Base-by-base conservation (phyloP, 2,329 filamentous ascomycete genomes). In the Fusarium globosum region DNA sequence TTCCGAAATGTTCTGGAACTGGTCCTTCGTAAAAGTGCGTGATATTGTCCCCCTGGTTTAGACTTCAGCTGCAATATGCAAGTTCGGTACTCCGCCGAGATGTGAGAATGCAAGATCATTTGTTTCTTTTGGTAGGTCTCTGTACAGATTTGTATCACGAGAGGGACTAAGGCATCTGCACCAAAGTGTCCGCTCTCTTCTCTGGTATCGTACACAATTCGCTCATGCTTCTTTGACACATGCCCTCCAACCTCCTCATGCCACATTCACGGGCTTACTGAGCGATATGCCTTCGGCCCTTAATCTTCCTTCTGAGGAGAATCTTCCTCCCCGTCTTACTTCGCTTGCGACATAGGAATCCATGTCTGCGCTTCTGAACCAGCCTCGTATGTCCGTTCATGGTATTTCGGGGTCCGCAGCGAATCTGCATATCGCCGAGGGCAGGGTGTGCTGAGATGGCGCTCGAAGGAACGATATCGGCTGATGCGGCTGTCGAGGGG, bases 361-460 rank as follows among this genome's bases (percentile, higher is more conserved):
- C 89, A 72, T 88, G 86, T 73, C 88, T 85, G 30, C 89, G 84
- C 84, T 90, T 91, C 81, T 90, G 87, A 20, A 90, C 80, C 61
- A 90, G 82, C 41, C 89, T 84, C 61, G 86, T 89, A 62, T 85
- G 81, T 56, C 84, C 81, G 62, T 87, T 85, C 87, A 90, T 87
- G 38, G 87, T 90, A 77, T 88, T 85, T 67, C 88, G 86, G 53
- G 88, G 89, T 4, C 88, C 89, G 82, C 86, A 90, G 62, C 89
- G 87, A 72, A 90, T 82, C 81, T 90, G 88, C 79, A 81, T 80
- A 53, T 81, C 84, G 10, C 78, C 80, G n/a, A 90, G 80, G 14
- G 86, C 86, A 36, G 88, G 88, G 79, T 89, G 85, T 35, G 86
- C 78, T 18, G 88, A 86, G 72, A 90, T 84, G 68, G 86, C 79